Base-by-base conservation (phyloP, 2,329 filamentous ascomycete genomes). In the Sclerotinia subarctica region DNA sequence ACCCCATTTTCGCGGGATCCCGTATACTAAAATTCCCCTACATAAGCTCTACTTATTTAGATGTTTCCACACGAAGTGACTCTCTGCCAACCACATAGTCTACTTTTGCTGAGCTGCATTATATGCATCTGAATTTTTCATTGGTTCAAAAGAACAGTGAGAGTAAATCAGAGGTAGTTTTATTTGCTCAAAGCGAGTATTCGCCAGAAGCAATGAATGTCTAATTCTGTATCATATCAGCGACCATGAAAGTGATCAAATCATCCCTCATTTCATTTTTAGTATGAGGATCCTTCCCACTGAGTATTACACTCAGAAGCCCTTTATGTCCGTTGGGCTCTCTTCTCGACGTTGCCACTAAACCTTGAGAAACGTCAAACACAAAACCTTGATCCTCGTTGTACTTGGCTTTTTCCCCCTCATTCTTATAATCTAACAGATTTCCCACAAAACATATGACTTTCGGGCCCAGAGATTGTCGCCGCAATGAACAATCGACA, bases 221-320 rank as follows among this genome's bases (percentile, higher is more conserved):
- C 44, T 3, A 24, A n/a, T 17, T 24, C 13, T 35, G 3, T 29
- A 21, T 24, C 60, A 15, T 26, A 65, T 74, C 71, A 75, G 78
- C 82, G 88, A 47, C 88, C 13, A 92, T 77, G 71, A 92, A 91
- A 0, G 89, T 84, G 71, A 91, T 90, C 58, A 82, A 84, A 6
- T 84, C 80, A 69, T 90, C 87, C 2, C 80, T 83, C 73, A 92
- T 79, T 44, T 82, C 83, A 72, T 87, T 80, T 11, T 89, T 88
- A 2, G 88, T 91, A 77, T 86, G 84, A 0, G 86, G 83, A 74
- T 92, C 90, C 5, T 82, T 83, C 0, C 87, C 88, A 15, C 86
- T 80, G 54, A 93, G 79, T 87, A 93, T 90, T 46, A 88, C 86
- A 69, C 85, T 85, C 13, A 93, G 78, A 8, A 80, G 76, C 92